Percentiles rank a stretch among this genome's conserved stretches.
These are phyloP conservation scores for Solanum chmielewskii DNA, from an alignment of 257 asterid species.

Conservation along the genomic window DNA sequence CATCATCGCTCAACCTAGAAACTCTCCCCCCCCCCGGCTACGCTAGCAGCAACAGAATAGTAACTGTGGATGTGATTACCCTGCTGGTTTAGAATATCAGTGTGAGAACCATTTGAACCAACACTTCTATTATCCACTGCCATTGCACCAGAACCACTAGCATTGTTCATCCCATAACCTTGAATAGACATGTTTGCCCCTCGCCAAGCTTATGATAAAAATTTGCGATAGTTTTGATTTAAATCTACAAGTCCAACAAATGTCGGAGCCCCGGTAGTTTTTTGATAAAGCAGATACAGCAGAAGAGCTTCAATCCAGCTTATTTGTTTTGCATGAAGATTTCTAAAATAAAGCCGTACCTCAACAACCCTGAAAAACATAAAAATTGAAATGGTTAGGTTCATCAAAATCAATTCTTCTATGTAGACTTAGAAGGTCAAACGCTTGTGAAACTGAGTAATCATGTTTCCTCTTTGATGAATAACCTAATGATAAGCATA, in stretches of 20 bases:
- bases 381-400: neutral
- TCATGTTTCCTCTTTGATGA: neutral
- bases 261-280: too few relatives aligned
- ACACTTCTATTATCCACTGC: slow-evolving; percentile 79
- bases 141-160: slow-evolving; percentile 46
- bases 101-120: slow-evolving; percentile 72
- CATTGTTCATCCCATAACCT: slow-evolving; percentile 80
- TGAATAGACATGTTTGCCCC: slow-evolving; percentile 79
- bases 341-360: neutral
- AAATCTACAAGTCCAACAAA: too few relatives aligned
- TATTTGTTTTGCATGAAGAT: too few relatives aligned
- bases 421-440: neutral
- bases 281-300: too few relatives aligned
- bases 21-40: slow-evolving; percentile 54
- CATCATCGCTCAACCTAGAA: slow-evolving; percentile 64
- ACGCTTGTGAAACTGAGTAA: neutral
- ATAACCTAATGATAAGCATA: too few relatives aligned
- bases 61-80: slow-evolving; percentile 16
- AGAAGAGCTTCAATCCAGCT: too few relatives aligned
- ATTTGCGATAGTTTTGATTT: slow-evolving; percentile 54
- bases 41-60: slow-evolving; percentile 68
- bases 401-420: neutral
- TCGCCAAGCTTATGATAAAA: slow-evolving; percentile 72
- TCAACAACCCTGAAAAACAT: neutral
- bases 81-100: slow-evolving; percentile 66